Evolutionary conservation across 108 stramenopile species (phyloP), one percentile per base, ranked within the genome.

Genomic region (Stephanodiscus minutulus): DNA sequence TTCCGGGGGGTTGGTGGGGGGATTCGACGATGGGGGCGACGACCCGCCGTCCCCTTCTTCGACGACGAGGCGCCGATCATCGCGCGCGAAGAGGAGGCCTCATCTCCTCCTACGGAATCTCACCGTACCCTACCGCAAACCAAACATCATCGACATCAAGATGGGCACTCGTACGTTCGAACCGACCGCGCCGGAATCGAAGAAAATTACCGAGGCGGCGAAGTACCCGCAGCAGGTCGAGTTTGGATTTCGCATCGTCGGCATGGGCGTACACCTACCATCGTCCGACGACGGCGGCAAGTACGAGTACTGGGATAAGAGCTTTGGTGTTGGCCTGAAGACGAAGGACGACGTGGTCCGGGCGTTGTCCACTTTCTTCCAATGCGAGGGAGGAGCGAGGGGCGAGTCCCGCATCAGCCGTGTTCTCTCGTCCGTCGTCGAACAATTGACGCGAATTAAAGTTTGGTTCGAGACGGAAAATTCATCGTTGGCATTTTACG

Each of bases 81-180:
- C n/a, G n/a, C n/a, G n/a, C n/a, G n/a, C n/a, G 24, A 25, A 66
- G 41, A 65, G 41, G 6, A 71, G 87, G 53, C 76, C 83, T 9
- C 76, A 90, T 67, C 65, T 94, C 3, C 47, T 92, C 7, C 69
- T 96, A n/a, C 63, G 72, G 22, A 83, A 93, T 50, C 31, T 88
- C 7, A 89, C 89, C 12, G 28, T 46, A 28, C 70, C 67, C 44
- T 93, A 86, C 64, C 29, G 46, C 25, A 73, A 86, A 46, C 91
- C 94, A 3, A 90, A 88, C 66, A 83, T 92, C 12, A 83, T 96
- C 60, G 94, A 96, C 67, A 56, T 96, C 36, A 96, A 96, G 78
- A 90, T 96, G 81, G 94, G 94, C 18, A 82, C 81, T 12, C 87
- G 88, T 74, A 83, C 92, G 0, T 96, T 81, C 54, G 94, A 96